Evolutionary conservation across 257 asterid genomes (phyloP).

Genomic region (Lavandula angustifolia): DNA sequence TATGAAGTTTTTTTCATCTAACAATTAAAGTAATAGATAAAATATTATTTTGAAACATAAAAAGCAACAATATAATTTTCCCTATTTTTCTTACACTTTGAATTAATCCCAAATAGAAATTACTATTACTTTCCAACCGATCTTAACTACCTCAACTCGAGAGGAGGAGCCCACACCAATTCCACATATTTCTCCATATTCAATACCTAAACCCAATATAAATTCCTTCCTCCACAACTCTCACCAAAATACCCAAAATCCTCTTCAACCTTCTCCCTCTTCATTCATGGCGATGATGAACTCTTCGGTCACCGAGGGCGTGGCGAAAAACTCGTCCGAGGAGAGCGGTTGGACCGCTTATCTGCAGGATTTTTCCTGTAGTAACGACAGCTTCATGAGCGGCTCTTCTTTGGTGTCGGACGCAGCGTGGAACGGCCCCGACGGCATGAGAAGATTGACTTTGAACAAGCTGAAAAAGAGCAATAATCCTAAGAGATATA

Average conservation of each 20-base stretch:
- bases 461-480: conserved; percentile 42
- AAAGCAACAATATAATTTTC: too few relatives aligned
- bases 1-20: too few relatives aligned
- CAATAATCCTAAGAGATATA: conserved; percentile 22
- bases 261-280: conserved; percentile 9
- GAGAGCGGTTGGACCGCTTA: conserved; percentile 52
- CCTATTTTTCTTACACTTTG: too few relatives aligned
- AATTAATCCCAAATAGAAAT: too few relatives aligned
- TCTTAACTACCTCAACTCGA: conserved; percentile 44
- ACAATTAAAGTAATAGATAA: too few relatives aligned
- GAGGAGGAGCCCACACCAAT: conserved; percentile 36
- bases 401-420: conserved; percentile 50
- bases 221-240: conserved; percentile 25
- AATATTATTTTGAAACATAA: too few relatives aligned
- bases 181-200: conserved; percentile 38
- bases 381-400: conserved; percentile 14
- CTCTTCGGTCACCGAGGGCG: conserved; percentile 23
- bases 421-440: conserved; percentile 51
- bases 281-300: conserved; percentile 25
- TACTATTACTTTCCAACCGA: conserved; percentile 27
- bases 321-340: neutral
- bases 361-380: conserved; percentile 39
- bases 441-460: conserved; percentile 36
- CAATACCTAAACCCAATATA: conserved; percentile 29
- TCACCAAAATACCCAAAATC: neutral